Evolutionary conservation across 176 grass and related monocot genomes (phyloP).

Genomic region (Oryza coarctata): DNA sequence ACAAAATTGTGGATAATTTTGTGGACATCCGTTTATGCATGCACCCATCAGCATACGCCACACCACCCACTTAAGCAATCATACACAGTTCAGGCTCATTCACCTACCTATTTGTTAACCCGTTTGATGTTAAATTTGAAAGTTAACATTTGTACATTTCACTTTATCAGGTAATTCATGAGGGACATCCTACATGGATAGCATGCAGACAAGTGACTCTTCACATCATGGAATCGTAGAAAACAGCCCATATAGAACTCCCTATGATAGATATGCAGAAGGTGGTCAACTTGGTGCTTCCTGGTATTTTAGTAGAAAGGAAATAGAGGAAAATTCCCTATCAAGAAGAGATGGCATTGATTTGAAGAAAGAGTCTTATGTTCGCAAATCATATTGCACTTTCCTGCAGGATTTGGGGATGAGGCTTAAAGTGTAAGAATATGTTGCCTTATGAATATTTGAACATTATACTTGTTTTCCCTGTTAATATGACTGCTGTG

Average conservation of each 20-base stretch:
- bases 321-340: conserved; percentile 85
- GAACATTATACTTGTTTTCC: conserved; percentile 13
- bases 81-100: background rate
- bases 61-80: background rate
- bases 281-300: conserved; percentile 55
- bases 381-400: conserved; percentile 92
- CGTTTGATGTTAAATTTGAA: conserved; percentile 23
- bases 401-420: conserved; percentile 96
- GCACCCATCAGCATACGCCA: background rate
- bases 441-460: background rate
- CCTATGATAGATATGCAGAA: conserved; percentile 43
- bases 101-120: background rate
- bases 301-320: conserved; percentile 93
- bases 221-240: conserved; percentile 59
- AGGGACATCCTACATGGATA: conserved; percentile 36
- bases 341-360: conserved; percentile 78
- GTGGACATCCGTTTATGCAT: background rate
- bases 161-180: conserved; percentile 26
- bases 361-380: conserved; percentile 81
- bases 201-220: conserved; percentile 48
- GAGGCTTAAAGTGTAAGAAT: conserved; percentile 95
- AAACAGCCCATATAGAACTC: conserved; percentile 60
- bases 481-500: conserved; percentile 14
- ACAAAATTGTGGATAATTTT: too few species aligned
- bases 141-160: conserved; percentile 12